phyloP scores from a whole-genome alignment of 495 filamentous ascomycete genomes.

The Aspergillus saccharolyticus region DNA sequence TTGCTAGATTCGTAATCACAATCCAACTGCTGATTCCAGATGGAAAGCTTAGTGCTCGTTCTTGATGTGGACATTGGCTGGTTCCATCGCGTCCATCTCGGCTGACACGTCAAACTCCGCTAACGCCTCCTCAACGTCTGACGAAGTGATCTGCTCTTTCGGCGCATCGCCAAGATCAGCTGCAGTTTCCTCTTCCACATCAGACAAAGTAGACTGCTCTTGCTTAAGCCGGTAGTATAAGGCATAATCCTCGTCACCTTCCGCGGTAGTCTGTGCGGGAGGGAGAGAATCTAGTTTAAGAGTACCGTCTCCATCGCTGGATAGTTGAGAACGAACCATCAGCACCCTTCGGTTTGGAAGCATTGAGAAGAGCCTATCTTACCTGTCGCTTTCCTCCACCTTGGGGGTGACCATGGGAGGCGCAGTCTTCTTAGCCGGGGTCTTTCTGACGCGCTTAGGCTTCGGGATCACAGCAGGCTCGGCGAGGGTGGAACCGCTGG shows the following conservation, averaged over 20 bases:
- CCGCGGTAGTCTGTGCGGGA: too few species aligned
- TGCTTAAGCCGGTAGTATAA: not conserved
- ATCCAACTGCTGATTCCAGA: not conserved
- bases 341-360: not conserved
- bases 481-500: not conserved
- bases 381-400: conserved; percentile 2
- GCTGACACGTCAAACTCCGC: conserved; percentile 6
- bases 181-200: not conserved
- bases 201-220: not conserved
- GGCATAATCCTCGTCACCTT: too few species aligned
- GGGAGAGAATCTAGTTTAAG: too few species aligned
- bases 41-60: not conserved
- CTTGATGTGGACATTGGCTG: not conserved
- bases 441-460: conserved; percentile 21
- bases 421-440: conserved; percentile 6
- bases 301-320: not conserved
- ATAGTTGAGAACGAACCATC: not conserved
- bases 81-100: conserved; percentile 7
- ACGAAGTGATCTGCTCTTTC: not conserved
- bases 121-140: conserved; percentile 2
- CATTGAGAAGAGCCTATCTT: not conserved
- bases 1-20: not conserved
- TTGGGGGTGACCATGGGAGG: not conserved
- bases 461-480: conserved; percentile 11
- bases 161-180: too few species aligned